Evolutionary conservation across 257 asterid genomes (phyloP).

Genomic region (Penstemon barbatus): DNA sequence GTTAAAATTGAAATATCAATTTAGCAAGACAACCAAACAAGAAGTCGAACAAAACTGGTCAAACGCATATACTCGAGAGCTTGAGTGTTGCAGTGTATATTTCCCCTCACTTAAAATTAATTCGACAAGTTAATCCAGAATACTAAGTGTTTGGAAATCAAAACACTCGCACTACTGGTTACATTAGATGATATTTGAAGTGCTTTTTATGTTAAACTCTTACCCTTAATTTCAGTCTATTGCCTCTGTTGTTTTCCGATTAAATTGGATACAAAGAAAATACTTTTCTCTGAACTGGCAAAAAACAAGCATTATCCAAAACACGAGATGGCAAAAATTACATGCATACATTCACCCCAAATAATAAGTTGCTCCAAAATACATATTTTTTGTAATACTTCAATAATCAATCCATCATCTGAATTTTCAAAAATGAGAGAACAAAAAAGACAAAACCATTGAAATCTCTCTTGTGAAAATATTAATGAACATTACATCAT

Average conservation of each 20-base stretch:
- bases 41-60: constrained; percentile 4
- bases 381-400: constrained; percentile 12
- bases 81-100: not conserved
- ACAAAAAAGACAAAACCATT: constrained; percentile 15
- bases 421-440: not conserved
- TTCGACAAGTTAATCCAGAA: not conserved
- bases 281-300: not conserved
- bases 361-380: not conserved
- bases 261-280: not conserved
- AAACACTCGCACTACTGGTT: too few species aligned
- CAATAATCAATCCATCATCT: constrained; percentile 12
- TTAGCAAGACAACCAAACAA: not conserved
- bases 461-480: not conserved
- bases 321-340: constrained; percentile 5
- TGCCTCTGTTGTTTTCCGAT: constrained; percentile 6
- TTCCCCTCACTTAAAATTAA: not conserved
- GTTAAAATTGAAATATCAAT: constrained; percentile 2
- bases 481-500: constrained; percentile 13
- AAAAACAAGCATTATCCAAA: not conserved
- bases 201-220: too few species aligned
- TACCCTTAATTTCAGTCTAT: constrained; percentile 20
- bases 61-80: not conserved
- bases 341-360: not conserved
- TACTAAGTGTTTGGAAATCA: too few species aligned
- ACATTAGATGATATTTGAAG: too few species aligned